These are phyloP conservation scores for Wickerhamiella nectarea DNA, from an alignment of 805 yeast species.

Conservation along the genomic window DNA sequence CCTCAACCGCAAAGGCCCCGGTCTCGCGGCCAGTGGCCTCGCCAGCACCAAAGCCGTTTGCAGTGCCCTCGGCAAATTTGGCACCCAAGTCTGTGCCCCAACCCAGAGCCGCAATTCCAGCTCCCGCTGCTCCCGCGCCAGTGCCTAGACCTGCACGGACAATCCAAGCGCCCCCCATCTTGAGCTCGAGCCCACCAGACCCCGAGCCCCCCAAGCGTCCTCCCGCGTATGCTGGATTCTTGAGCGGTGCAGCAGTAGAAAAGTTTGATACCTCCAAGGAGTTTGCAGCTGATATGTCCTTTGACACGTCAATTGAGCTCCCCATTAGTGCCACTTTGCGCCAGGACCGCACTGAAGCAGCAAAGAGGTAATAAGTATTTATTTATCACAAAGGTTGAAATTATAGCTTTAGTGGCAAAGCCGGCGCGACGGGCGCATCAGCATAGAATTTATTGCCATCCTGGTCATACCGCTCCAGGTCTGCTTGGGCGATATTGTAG, in stretches of 20 bases:
- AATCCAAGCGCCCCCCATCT: neutral
- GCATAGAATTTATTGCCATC: slow-evolving; percentile 69
- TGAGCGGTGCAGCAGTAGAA: neutral
- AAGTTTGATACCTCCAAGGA: slow-evolving; percentile 1
- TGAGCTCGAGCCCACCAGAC: slow-evolving; percentile 6
- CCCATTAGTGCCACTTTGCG: neutral
- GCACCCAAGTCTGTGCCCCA: no score
- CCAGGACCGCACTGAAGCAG: neutral
- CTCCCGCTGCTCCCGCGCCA: no score
- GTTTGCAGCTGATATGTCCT: neutral
- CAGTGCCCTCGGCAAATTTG: no score
- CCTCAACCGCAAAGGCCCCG: neutral
- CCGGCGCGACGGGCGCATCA: slow-evolving; percentile 23
- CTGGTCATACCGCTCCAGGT: slow-evolving; percentile 79
- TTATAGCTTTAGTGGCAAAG: slow-evolving; percentile 8
- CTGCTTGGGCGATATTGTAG: slow-evolving; percentile 67
- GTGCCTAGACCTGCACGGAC: no score
- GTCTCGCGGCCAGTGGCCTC: neutral
- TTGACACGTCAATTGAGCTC: neutral
- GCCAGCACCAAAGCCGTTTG: neutral
- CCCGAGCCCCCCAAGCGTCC: neutral
- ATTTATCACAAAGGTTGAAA: no score
- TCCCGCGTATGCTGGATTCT: neutral
- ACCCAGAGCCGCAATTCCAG: no score
- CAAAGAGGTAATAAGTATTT: neutral